Percentiles rank a stretch among this genome's conserved stretches.
Conservation (phyloP, 768 basidiomycete species). For the Pisolithus microcarpus region DNA sequence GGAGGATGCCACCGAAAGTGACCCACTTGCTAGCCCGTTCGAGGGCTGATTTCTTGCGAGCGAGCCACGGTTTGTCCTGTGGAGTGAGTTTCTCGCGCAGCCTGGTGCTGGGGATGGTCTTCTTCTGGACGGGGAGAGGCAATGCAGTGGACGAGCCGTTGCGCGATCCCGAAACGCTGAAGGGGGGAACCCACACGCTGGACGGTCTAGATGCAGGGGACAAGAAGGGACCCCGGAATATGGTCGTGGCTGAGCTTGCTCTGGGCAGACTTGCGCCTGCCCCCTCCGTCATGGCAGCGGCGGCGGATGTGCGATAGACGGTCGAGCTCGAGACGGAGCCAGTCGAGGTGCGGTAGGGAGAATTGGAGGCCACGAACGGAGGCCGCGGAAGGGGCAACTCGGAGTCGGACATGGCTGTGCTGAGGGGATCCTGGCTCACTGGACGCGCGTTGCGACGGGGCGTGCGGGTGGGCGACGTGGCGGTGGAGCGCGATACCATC, state of each 20-base stretch:
- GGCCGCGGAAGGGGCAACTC: background rate
- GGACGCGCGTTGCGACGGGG: conserved; percentile 14
- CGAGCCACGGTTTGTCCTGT: conserved; percentile 41
- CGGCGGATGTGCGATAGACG: conserved; percentile 25
- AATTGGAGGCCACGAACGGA: conserved; percentile 21
- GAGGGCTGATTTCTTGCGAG: conserved; percentile 26
- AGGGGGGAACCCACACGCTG: conserved; percentile 45
- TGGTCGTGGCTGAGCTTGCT: conserved; percentile 34
- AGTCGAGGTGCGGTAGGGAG: conserved; percentile 32
- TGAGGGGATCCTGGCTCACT: background rate
- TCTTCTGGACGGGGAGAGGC: conserved; percentile 33
- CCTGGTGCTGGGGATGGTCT: conserved; percentile 38
- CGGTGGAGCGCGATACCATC: conserved; percentile 19
- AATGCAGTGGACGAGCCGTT: conserved; percentile 23
- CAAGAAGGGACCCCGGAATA: conserved; percentile 64
- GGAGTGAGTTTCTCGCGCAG: conserved; percentile 44
- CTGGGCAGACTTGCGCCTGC: conserved; percentile 29
- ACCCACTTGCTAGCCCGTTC: conserved; percentile 41
- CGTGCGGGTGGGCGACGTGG: conserved; percentile 8
- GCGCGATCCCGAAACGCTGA: conserved; percentile 19
- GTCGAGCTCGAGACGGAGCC: conserved; percentile 21
- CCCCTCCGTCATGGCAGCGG: conserved; percentile 11
- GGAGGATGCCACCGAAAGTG: conserved; percentile 34
- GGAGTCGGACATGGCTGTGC: background rate
- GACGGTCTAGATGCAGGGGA: conserved; percentile 62